A percentile compares a stretch with the other conserved stretches of the same genome.
phyloP scores from a whole-genome alignment of 352 stramenopile species.

The Phytopythium aichiense region DNA sequence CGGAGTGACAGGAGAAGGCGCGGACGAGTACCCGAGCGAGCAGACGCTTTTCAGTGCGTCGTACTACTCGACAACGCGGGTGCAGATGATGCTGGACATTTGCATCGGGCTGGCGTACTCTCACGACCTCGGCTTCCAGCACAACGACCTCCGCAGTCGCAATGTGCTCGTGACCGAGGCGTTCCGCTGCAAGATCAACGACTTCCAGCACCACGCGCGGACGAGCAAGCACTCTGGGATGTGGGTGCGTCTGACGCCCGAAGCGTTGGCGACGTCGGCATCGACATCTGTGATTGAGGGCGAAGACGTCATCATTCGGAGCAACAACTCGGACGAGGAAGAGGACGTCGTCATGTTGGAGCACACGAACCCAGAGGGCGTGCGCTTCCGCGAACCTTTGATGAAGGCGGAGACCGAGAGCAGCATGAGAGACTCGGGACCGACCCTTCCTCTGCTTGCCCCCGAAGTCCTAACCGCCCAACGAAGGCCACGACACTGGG shows the following conservation, averaged over 20 bases:
- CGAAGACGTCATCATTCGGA: conserved; percentile 16
- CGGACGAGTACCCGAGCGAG: conserved; percentile 5
- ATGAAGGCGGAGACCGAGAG: conserved; percentile 2
- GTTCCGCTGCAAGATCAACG: conserved; percentile 57
- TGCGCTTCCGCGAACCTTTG: conserved; percentile 30
- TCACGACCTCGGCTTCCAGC: conserved; percentile 44
- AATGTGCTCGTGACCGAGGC: conserved; percentile 61
- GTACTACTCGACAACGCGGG: conserved; percentile 31
- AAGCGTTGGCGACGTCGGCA: conserved; percentile 14
- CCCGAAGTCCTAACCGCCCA: conserved; percentile 34
- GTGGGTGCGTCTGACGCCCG: conserved; percentile 11
- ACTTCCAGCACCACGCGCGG: conserved; percentile 38
- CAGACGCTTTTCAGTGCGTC: neutral
- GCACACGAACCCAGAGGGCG: conserved; percentile 19
- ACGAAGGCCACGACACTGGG: conserved; percentile 25
- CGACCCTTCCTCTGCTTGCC: conserved; percentile 36
- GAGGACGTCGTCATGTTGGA: conserved; percentile 17
- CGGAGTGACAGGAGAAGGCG: neutral
- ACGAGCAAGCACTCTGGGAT: conserved; percentile 22
- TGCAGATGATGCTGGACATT: conserved; percentile 61
- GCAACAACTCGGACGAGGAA: conserved; percentile 10
- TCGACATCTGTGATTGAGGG: conserved; percentile 16
- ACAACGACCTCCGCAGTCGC: conserved; percentile 61
- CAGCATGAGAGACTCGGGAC: conserved; percentile 6
- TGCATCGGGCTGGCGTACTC: conserved; percentile 46